Percentiles rank a stretch among this genome's conserved stretches.
Evolutionary conservation across 257 asterid species (phyloP).

Genomic region (Lavandula angustifolia): DNA sequence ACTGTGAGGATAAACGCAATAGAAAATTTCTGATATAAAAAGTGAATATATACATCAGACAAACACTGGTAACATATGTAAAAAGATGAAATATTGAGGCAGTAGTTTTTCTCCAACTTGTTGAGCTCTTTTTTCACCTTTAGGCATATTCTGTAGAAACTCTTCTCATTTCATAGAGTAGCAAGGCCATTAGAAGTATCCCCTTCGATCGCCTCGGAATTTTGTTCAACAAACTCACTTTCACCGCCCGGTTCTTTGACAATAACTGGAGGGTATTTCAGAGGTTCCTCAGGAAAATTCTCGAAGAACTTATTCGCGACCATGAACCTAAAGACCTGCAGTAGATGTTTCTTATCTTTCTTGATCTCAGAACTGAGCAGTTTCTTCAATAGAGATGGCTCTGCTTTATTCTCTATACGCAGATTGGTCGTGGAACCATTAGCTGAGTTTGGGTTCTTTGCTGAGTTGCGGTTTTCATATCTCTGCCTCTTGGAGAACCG

Average conservation of each 20-base stretch:
- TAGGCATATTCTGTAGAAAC: constrained; percentile 5
- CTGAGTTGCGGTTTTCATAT: constrained; percentile 34
- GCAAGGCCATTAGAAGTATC: constrained; percentile 21
- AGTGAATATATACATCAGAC: constrained; percentile 21
- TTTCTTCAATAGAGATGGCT: constrained; percentile 74
- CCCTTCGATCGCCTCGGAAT: constrained; percentile 22
- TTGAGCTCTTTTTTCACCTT: constrained; percentile 24
- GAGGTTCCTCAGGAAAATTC: constrained; percentile 49
- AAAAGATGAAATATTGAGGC: constrained; percentile 1
- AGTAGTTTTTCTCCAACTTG: constrained; percentile 26
- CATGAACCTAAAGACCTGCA: constrained; percentile 89
- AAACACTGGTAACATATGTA: background rate
- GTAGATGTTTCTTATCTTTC: constrained; percentile 65
- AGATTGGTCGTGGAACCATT: constrained; percentile 28
- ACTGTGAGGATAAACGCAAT: no score
- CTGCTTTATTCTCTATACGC: constrained; percentile 30
- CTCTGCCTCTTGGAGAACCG: constrained; percentile 47
- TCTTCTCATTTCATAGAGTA: background rate
- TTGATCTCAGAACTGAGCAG: constrained; percentile 65
- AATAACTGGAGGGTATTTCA: constrained; percentile 60
- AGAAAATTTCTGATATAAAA: background rate
- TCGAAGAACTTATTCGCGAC: constrained; percentile 72
- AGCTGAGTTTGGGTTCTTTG: constrained; percentile 23
- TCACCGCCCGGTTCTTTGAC: constrained; percentile 51
- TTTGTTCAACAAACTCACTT: constrained; percentile 32